Evolutionary conservation across 2,329 filamentous ascomycete genomes (phyloP).

Genomic region (Coniella lustricola): DNA sequence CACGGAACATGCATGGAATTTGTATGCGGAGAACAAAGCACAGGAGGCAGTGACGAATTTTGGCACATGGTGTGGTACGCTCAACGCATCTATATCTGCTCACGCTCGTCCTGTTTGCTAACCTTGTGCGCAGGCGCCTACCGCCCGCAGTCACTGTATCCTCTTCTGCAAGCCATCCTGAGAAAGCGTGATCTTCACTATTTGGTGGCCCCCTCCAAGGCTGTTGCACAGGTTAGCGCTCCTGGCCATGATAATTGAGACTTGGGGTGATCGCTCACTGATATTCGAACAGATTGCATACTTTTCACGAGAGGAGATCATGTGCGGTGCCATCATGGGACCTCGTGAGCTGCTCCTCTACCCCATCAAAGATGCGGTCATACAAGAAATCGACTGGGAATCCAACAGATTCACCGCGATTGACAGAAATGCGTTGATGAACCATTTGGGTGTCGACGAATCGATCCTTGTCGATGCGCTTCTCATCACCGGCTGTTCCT

Average conservation of each 20-base stretch:
- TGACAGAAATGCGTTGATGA: slow-evolving; percentile 63
- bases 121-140: slow-evolving; percentile 53
- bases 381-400: slow-evolving; percentile 60
- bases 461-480: slow-evolving; percentile 77
- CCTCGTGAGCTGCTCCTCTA: slow-evolving; percentile 81
- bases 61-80: slow-evolving; percentile 64
- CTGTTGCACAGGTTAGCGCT: slow-evolving; percentile 68
- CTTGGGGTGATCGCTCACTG: background rate
- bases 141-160: slow-evolving; percentile 64
- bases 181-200: slow-evolving; percentile 64
- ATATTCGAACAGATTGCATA: slow-evolving; percentile 60
- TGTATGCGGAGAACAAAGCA: slow-evolving; percentile 77
- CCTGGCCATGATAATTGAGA: background rate
- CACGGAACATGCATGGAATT: slow-evolving; percentile 74
- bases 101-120: slow-evolving; percentile 10
- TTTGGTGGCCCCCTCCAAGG: slow-evolving; percentile 79
- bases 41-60: slow-evolving; percentile 80
- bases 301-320: slow-evolving; percentile 38
- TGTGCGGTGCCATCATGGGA: slow-evolving; percentile 71
- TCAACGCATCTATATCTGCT: no score
- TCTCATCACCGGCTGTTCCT: slow-evolving; percentile 74
- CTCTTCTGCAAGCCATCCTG: slow-evolving; percentile 69
- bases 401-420: slow-evolving; percentile 53
- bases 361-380: slow-evolving; percentile 71
- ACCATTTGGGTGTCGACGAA: slow-evolving; percentile 57